Evolutionary conservation across 441 rosid genomes (phyloP).

Genomic region (Manihot esculenta): DNA sequence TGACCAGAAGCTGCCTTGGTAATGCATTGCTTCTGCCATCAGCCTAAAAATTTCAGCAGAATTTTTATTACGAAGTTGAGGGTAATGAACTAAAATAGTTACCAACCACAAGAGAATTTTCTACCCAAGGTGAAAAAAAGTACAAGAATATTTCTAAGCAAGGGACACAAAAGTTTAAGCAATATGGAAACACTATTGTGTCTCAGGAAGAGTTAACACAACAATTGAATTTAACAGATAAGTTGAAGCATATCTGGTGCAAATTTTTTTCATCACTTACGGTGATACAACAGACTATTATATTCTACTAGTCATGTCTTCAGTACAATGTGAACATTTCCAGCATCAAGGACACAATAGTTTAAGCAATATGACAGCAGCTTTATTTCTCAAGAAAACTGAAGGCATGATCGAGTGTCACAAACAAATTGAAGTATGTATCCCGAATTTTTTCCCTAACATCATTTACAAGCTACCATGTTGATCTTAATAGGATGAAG

Average conservation of each 20-base stretch:
- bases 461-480: not conserved
- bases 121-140: too few species aligned
- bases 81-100: not conserved
- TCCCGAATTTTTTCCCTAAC: not conserved
- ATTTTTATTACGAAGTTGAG: not conserved
- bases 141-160: too few species aligned
- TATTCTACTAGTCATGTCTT: too few species aligned
- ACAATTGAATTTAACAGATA: not conserved
- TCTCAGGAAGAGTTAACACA: not conserved
- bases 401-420: not conserved
- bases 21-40: constrained; percentile 40
- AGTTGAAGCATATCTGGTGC: not conserved
- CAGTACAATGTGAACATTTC: too few species aligned
- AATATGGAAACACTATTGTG: not conserved
- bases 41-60: constrained; percentile 34
- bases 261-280: not conserved
- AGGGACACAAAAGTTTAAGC: too few species aligned
- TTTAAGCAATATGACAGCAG: not conserved
- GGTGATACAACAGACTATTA: not conserved
- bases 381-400: not conserved
- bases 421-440: not conserved
- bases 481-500: not conserved
- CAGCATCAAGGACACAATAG: not conserved
- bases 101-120: not conserved
- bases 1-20: constrained; percentile 36